phyloP scores from a whole-genome alignment of 352 stramenopile species.

The Globisporangium nagaii region DNA sequence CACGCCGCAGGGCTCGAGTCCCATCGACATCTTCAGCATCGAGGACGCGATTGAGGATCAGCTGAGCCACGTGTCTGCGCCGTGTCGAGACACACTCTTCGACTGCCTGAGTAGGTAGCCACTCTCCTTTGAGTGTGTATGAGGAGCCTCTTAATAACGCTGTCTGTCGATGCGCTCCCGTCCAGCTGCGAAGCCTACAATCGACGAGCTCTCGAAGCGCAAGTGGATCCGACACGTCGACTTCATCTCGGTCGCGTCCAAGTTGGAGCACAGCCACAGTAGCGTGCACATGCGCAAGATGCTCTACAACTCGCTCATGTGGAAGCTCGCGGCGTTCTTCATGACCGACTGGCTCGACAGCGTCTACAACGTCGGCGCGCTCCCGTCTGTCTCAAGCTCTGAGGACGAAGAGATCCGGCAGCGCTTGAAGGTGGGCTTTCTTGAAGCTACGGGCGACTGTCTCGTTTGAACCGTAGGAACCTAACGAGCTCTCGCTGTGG shows the following conservation, averaged over 20 bases:
- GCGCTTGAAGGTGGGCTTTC: conserved; percentile 3
- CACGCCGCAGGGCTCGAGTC: conserved; percentile 11
- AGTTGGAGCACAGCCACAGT: conserved; percentile 16
- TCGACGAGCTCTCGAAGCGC: conserved; percentile 33
- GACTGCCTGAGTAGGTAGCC: conserved; percentile 55
- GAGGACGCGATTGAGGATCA: conserved; percentile 48
- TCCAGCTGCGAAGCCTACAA: conserved; percentile 29
- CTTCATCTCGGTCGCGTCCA: conserved; percentile 40
- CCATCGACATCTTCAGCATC: conserved; percentile 21
- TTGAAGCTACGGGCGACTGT: neutral
- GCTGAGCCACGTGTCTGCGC: conserved; percentile 30
- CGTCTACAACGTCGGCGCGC: neutral
- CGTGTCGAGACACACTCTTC: conserved; percentile 37
- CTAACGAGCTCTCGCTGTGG: neutral
- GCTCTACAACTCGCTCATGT: conserved; percentile 33
- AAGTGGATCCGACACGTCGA: conserved; percentile 57
- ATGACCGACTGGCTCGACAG: conserved; percentile 31
- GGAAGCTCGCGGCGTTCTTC: conserved; percentile 47
- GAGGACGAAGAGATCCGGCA: conserved; percentile 30
- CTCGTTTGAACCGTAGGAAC: neutral
- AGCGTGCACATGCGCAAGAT: conserved; percentile 10
- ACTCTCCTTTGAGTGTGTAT: too few relatives aligned
- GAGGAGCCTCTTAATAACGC: too few relatives aligned
- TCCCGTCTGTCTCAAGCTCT: neutral
- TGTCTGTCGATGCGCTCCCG: neutral